A percentile compares a stretch with the other conserved stretches of the same genome.
These are phyloP conservation scores for Eucalyptus melliodora DNA, from an alignment of 345 rosid species.

Conservation along the genomic window DNA sequence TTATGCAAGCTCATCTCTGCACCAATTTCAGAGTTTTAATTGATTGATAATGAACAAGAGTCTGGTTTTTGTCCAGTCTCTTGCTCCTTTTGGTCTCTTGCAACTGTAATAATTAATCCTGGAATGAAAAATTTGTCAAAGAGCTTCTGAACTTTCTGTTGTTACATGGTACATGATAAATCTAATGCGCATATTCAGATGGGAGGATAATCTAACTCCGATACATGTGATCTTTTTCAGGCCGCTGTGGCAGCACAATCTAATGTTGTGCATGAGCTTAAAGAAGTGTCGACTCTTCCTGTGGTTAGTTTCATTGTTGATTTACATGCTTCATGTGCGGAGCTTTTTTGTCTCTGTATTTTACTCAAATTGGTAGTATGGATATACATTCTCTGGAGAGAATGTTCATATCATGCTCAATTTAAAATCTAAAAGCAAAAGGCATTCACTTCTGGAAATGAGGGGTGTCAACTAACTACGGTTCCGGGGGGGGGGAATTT, in stretches of 20 bases:
- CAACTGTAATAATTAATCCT: not conserved
- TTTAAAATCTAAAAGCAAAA: not conserved
- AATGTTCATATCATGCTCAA: not conserved
- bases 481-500: not conserved
- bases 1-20: not conserved
- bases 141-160: not conserved
- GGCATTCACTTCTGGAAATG: not conserved
- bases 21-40: not conserved
- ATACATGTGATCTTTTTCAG: conserved; percentile 22
- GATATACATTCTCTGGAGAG: not conserved
- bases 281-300: conserved; percentile 28
- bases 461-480: not conserved
- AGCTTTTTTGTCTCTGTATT: not conserved
- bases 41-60: not conserved
- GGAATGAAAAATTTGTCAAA: not conserved
- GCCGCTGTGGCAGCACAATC: conserved; percentile 82
- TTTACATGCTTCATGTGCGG: not conserved
- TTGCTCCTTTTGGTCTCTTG: not conserved
- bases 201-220: not conserved
- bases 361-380: not conserved
- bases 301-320: conserved; percentile 25
- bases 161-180: not conserved
- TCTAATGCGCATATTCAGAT: not conserved
- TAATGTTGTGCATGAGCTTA: conserved; percentile 34
- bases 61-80: not conserved